phyloP scores from a whole-genome alignment of 352 stramenopile species.

The Blastocystis sp. region DNA sequence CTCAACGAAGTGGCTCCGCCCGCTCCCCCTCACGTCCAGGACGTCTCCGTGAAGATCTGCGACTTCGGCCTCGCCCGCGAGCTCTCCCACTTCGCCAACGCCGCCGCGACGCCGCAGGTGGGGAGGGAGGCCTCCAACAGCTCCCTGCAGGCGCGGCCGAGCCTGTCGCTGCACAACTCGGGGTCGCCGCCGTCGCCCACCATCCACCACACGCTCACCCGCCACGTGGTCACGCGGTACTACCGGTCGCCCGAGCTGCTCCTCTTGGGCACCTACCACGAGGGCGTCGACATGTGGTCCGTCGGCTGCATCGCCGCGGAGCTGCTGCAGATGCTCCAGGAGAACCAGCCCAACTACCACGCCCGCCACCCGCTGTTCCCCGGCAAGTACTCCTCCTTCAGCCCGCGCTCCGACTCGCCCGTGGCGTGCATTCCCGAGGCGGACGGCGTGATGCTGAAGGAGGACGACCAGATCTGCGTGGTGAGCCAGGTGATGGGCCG shows the following conservation, averaged over 20 bases:
- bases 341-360: constrained; percentile 68
- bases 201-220: constrained; percentile 82
- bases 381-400: constrained; percentile 74
- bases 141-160: background rate
- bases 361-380: constrained; percentile 73
- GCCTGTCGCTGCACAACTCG: background rate
- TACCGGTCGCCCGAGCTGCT: constrained; percentile 89
- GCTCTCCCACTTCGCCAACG: background rate
- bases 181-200: background rate
- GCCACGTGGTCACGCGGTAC: constrained; percentile 89
- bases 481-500: constrained; percentile 90
- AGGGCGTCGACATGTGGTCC: constrained; percentile 76
- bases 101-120: background rate
- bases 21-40: background rate
- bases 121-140: constrained; percentile 8
- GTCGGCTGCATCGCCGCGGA: constrained; percentile 74
- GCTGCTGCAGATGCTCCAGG: constrained; percentile 71
- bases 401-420: background rate
- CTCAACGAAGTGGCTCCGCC: constrained; percentile 72
- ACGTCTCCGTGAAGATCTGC: constrained; percentile 65
- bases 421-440: constrained; percentile 69
- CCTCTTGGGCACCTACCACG: constrained; percentile 77
- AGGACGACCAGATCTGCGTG: constrained; percentile 83
- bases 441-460: constrained; percentile 71
- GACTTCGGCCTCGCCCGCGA: constrained; percentile 65